Conservation (phyloP, 2,329 filamentous ascomycete genomes). For the Pochonia chlamydosporia region DNA sequence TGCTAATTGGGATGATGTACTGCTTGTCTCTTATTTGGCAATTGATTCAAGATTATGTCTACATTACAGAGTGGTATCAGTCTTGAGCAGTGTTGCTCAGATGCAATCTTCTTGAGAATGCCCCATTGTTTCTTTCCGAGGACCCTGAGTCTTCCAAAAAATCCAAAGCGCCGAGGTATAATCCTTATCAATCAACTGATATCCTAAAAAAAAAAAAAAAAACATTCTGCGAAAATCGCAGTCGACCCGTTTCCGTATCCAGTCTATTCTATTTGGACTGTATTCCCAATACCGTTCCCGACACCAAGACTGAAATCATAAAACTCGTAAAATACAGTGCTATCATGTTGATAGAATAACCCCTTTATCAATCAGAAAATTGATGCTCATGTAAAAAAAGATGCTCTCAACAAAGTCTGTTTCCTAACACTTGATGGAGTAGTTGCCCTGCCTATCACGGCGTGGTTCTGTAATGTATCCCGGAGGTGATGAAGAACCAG, state of each 20-base stretch:
- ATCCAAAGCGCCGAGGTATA: background rate
- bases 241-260: slow-evolving; percentile 1
- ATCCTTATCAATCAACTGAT: background rate
- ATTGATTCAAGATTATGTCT: slow-evolving; percentile 2
- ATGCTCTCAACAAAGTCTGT: background rate
- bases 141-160: background rate
- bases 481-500: slow-evolving; percentile 17
- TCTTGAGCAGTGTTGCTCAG: slow-evolving; percentile 6
- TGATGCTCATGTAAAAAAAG: background rate
- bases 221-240: background rate
- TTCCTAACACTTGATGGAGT: slow-evolving; percentile 13
- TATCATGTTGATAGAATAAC: background rate
- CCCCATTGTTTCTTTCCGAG: slow-evolving; percentile 1
- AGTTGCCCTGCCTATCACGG: slow-evolving; percentile 12
- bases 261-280: slow-evolving; percentile 6
- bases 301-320: slow-evolving; percentile 3
- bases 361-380: no score
- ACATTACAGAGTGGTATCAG: slow-evolving; percentile 1
- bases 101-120: slow-evolving; percentile 1
- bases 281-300: slow-evolving; percentile 8
- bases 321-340: slow-evolving; percentile 1
- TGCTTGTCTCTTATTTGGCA: background rate
- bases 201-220: background rate
- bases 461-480: slow-evolving; percentile 12
- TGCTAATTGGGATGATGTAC: background rate